These are phyloP conservation scores for Venturia effusa DNA, from an alignment of 2,329 filamentous ascomycete genomes.

Conservation along the genomic window DNA sequence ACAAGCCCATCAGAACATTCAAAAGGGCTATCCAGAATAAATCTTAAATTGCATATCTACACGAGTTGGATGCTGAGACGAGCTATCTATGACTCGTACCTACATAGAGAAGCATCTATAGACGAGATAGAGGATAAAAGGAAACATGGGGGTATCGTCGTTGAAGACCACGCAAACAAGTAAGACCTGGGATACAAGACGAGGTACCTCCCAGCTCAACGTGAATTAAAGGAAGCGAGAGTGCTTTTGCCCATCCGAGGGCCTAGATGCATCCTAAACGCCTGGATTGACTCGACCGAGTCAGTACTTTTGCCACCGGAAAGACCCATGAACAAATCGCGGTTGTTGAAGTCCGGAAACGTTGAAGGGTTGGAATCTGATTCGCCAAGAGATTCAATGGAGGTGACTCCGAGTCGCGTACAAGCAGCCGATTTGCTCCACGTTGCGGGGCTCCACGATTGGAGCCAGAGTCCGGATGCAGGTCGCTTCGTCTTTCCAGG, in stretches of 20 bases:
- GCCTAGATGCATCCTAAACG: no score
- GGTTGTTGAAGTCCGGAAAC: constrained; percentile 1
- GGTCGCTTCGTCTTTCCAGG: neutral
- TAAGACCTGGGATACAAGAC: neutral
- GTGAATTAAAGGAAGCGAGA: neutral
- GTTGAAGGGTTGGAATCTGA: neutral
- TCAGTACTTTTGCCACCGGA: neutral
- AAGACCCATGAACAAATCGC: neutral
- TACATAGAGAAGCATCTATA: neutral
- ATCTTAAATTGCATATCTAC: no score
- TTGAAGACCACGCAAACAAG: constrained; percentile 8
- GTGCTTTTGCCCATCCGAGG: no score
- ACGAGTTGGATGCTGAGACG: neutral
- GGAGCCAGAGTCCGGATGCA: neutral
- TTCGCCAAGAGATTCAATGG: neutral
- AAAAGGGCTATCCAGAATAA: no score
- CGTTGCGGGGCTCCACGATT: neutral
- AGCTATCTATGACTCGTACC: no score
- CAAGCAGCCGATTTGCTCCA: neutral
- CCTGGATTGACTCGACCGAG: neutral
- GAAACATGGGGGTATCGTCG: constrained; percentile 6
- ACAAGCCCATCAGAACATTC: no score
- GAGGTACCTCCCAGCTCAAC: neutral
- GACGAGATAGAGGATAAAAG: neutral
- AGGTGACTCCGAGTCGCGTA: neutral